phyloP scores from a whole-genome alignment of 2,329 filamentous ascomycete genomes.

The Ampelomyces quisqualis region DNA sequence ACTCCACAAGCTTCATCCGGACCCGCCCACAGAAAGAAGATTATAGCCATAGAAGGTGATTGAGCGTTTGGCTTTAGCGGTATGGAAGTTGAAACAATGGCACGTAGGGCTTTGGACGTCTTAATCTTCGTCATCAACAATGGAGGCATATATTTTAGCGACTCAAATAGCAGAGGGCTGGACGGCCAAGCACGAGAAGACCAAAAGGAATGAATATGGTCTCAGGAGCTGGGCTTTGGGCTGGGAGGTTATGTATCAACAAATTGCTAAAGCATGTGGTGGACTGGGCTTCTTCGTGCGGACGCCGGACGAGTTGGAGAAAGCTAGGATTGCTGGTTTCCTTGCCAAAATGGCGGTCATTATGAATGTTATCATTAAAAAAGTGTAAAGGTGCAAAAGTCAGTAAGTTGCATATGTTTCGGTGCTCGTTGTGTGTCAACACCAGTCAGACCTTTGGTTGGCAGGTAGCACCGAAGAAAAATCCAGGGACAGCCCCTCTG shows the following conservation, averaged over 20 bases:
- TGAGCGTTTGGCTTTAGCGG: slow-evolving; percentile 58
- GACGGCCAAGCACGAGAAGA: slow-evolving; percentile 44
- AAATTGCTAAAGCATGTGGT: slow-evolving; percentile 57
- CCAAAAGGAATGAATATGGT: slow-evolving; percentile 37
- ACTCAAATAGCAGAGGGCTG: slow-evolving; percentile 45
- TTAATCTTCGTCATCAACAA: slow-evolving; percentile 60
- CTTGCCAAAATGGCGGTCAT: slow-evolving; percentile 51
- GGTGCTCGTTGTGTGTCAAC: background rate
- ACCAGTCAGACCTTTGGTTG: slow-evolving; percentile 9
- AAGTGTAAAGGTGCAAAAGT: slow-evolving; percentile 40
- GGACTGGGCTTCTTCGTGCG: slow-evolving; percentile 55
- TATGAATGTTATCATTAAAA: slow-evolving; percentile 59
- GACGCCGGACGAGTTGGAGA: slow-evolving; percentile 54
- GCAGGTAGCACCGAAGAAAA: slow-evolving; percentile 7
- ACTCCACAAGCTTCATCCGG: slow-evolving; percentile 39
- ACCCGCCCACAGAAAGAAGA: slow-evolving; percentile 48
- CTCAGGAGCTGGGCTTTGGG: slow-evolving; percentile 54
- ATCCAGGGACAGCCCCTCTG: background rate
- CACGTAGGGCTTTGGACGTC: slow-evolving; percentile 56
- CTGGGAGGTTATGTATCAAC: slow-evolving; percentile 58
- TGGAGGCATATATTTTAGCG: slow-evolving; percentile 46
- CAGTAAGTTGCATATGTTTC: slow-evolving; percentile 6
- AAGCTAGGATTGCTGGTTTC: slow-evolving; percentile 55
- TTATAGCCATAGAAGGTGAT: slow-evolving; percentile 59
- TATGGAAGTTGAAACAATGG: slow-evolving; percentile 60